A percentile compares a stretch with the other conserved stretches of the same genome.
These are phyloP conservation scores for Stephania yunnanensis DNA, from an alignment of 164 flowering plant genomes.

Conservation along the genomic window DNA sequence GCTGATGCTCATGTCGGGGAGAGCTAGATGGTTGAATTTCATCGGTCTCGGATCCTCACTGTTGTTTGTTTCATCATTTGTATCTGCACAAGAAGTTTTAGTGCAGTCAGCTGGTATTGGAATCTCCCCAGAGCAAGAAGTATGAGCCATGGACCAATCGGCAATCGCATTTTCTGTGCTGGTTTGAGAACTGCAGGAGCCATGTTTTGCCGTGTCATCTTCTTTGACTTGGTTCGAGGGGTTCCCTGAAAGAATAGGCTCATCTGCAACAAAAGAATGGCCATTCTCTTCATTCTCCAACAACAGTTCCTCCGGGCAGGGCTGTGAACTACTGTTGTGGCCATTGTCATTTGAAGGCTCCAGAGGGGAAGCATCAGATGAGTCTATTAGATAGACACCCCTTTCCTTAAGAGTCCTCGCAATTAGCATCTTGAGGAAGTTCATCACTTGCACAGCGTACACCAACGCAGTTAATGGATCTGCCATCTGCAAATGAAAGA, in stretches of 20 bases:
- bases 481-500: slow-evolving; percentile 54
- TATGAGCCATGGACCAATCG: slow-evolving; percentile 10
- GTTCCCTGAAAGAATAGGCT: slow-evolving; percentile 25
- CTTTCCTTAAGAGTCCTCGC: slow-evolving; percentile 50
- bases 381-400: slow-evolving; percentile 39
- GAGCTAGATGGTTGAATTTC: slow-evolving; percentile 1
- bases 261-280: slow-evolving; percentile 20
- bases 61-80: slow-evolving; percentile 1
- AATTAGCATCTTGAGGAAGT: slow-evolving; percentile 70
- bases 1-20: slow-evolving; percentile 19
- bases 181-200: slow-evolving; percentile 10
- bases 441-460: slow-evolving; percentile 92
- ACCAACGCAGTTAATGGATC: slow-evolving; percentile 84
- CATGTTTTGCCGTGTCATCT: slow-evolving; percentile 13
- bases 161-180: slow-evolving; percentile 19
- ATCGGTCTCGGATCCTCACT: slow-evolving; percentile 6
- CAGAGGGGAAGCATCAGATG: slow-evolving; percentile 24
- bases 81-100: neutral
- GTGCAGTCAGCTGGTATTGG: slow-evolving; percentile 16
- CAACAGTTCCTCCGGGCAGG: slow-evolving; percentile 18
- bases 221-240: slow-evolving; percentile 17
- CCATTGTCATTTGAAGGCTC: slow-evolving; percentile 57
- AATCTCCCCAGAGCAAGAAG: slow-evolving; percentile 19
- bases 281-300: slow-evolving; percentile 30
- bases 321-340: slow-evolving; percentile 39